Evolutionary conservation across 306 rosid genomes (phyloP), one percentile per base, ranked within the genome.

Genomic region (Rosa persica): DNA sequence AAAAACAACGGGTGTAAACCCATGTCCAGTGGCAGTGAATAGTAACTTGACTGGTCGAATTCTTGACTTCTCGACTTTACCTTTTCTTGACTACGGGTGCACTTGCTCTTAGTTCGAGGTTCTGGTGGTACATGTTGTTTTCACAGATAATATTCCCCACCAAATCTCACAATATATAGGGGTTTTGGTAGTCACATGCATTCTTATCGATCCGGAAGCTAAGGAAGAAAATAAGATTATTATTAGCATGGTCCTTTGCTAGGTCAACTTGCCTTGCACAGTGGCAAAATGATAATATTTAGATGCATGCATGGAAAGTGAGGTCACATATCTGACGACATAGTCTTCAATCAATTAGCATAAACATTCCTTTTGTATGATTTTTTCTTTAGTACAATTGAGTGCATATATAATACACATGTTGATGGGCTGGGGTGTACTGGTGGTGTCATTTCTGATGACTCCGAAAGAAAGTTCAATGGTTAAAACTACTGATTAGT

Each of bases 141-240:
- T 75, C 78, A 60, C 49, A 46, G 40, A 19, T 43, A 42, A 74
- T 42, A 44, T 60, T 58, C 78, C 44, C 58, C 78, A 60, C 78
- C 70, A 75, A 15, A 58, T 40, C 40, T 57, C 55, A 74, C 17
- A 74, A 40, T 52, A 55, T 9, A 12, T 40, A 17, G 38, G 36
- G 76, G 5, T 52, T 36, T 61, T 20, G 34, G 66, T 22, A n/a
- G 2, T 68, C 52, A 39, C 61, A 25, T 46, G n/a, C 39, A 8
- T 20, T 73, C 38, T 73, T 20, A 54, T 73, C 65, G 34, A 72
- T 54, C 76, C 15, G 20, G 49, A 54, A 52, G 34, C 62, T 48
- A 49, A 72, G 22, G 27, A 49, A 72, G 62, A 16, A 70, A 48
- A 34, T 34, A 40, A 27, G n/a, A 27, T 27, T 34, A 11, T 43